These are phyloP conservation scores for Fagopyrum esculentum DNA, from an alignment of 148 eudicot genomes.

Conservation along the genomic window DNA sequence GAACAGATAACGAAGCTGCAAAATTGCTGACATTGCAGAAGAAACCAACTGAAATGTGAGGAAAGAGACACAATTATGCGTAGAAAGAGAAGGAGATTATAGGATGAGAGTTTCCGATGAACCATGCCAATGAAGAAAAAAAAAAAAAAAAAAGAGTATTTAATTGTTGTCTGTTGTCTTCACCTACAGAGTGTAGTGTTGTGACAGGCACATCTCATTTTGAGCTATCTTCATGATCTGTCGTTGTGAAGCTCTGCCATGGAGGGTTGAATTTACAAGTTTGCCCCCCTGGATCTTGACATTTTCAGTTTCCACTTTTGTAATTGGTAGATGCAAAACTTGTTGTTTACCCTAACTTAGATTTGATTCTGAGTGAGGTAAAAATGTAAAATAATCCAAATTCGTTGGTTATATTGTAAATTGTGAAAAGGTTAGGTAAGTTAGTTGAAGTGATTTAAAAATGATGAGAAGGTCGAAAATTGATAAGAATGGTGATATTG, in stretches of 20 bases:
- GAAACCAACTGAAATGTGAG: conserved; percentile 3
- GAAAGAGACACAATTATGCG: neutral
- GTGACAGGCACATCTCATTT: conserved; percentile 12
- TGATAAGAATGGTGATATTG: too few species aligned
- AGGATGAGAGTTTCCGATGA: conserved; percentile 7
- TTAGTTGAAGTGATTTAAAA: too few species aligned
- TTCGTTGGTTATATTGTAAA: too few species aligned
- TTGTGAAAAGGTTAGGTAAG: too few species aligned
- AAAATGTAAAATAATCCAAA: neutral
- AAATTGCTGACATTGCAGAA: conserved; percentile 7
- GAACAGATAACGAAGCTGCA: neutral
- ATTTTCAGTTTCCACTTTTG: neutral
- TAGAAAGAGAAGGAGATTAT: neutral
- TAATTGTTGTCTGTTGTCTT: neutral
- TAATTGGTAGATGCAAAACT: neutral
- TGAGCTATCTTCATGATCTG: conserved; percentile 8
- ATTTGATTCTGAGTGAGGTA: conserved; percentile 4
- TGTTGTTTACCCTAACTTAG: neutral
- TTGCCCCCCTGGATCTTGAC: conserved; percentile 2
- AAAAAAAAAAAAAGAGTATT: neutral
- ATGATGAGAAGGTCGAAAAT: too few species aligned
- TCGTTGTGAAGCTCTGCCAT: neutral
- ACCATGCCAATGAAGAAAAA: neutral
- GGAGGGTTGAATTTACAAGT: neutral
- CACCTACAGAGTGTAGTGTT: conserved; percentile 9